phyloP scores from a whole-genome alignment of 805 yeast species.

The Sugiyamaella lignohabitans region DNA sequence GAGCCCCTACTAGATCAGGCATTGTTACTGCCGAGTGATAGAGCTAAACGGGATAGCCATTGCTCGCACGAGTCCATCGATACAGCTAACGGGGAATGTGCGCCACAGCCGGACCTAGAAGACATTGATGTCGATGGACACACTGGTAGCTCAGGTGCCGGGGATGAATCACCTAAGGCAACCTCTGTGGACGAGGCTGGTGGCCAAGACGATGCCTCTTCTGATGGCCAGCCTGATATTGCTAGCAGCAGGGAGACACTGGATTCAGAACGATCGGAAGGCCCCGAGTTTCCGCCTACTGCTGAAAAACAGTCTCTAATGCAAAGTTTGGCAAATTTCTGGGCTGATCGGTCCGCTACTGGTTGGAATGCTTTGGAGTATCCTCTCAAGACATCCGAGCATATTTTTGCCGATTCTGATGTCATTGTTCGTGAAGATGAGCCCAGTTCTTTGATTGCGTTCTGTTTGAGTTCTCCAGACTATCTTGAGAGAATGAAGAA shows the following conservation, averaged over 20 bases:
- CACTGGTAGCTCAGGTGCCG: too few species aligned
- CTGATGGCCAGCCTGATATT: conserved; percentile 5
- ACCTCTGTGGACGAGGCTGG: conserved; percentile 12
- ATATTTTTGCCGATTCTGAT: conserved; percentile 87
- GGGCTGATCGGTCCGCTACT: conserved; percentile 97
- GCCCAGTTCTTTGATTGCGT: conserved; percentile 90
- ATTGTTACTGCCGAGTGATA: too few species aligned
- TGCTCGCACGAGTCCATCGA: not conserved
- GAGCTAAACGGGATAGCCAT: not conserved
- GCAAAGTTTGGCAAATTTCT: conserved; percentile 79
- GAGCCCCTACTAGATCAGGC: too few species aligned
- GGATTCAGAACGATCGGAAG: not conserved
- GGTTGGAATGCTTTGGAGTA: conserved; percentile 89
- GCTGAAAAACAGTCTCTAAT: conserved; percentile 72
- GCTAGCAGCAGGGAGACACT: not conserved
- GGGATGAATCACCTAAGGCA: not conserved
- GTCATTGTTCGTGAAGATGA: conserved; percentile 94
- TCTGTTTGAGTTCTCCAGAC: conserved; percentile 81
- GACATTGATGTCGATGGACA: not conserved
- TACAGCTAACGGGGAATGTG: not conserved
- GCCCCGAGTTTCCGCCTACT: conserved; percentile 13
- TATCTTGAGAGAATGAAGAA: conserved; percentile 57
- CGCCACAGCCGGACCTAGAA: not conserved
- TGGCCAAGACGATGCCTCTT: conserved; percentile 3
- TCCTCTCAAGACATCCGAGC: conserved; percentile 76